phyloP scores from a whole-genome alignment of 768 basidiomycete species.

The Suillus spraguei region DNA sequence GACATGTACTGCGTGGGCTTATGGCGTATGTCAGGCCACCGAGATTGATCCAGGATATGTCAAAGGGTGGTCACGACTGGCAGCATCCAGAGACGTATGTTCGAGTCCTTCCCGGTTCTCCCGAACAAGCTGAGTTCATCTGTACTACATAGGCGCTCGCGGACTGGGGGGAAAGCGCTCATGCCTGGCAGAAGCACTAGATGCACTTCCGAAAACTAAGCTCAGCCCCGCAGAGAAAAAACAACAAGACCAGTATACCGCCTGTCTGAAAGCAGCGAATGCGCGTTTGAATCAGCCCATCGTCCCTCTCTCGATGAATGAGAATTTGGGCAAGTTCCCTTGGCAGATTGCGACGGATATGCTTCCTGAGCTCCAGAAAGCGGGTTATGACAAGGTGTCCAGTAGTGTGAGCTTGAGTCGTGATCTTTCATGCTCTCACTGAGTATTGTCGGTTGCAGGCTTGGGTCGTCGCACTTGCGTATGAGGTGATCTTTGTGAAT shows the following conservation, averaged over 20 bases:
- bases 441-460: slow-evolving; percentile 16
- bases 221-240: slow-evolving; percentile 34
- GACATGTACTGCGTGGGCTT: neutral
- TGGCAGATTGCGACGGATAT: slow-evolving; percentile 15
- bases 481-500: slow-evolving; percentile 11
- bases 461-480: slow-evolving; percentile 21
- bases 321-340: slow-evolving; percentile 4
- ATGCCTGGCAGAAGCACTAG: slow-evolving; percentile 32
- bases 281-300: slow-evolving; percentile 17
- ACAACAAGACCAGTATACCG: slow-evolving; percentile 39
- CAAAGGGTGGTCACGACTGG: slow-evolving; percentile 46
- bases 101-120: neutral
- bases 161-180: slow-evolving; percentile 13
- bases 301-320: neutral
- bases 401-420: slow-evolving; percentile 12
- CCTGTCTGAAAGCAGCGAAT: slow-evolving; percentile 26
- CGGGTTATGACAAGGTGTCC: neutral
- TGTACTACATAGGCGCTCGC: slow-evolving; percentile 14
- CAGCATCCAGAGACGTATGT: slow-evolving; percentile 34
- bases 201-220: slow-evolving; percentile 30
- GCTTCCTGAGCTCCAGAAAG: slow-evolving; percentile 9
- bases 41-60: slow-evolving; percentile 41
- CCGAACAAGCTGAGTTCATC: neutral
- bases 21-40: slow-evolving; percentile 32
- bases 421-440: neutral